Evolutionary conservation across 2,329 filamentous ascomycete species (phyloP).

Genomic region (Aspergillus candidus): DNA sequence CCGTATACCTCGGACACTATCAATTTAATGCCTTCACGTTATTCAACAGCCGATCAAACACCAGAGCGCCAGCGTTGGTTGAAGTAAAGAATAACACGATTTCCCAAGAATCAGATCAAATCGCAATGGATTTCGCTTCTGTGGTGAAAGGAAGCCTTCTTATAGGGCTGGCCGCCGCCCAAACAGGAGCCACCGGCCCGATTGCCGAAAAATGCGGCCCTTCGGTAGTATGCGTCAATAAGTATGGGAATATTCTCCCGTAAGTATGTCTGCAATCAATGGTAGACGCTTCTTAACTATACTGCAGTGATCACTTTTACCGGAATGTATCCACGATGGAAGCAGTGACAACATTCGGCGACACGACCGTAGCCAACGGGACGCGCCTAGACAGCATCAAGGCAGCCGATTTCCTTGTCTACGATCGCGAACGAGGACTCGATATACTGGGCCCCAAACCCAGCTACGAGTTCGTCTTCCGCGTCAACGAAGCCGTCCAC

Average conservation of each 20-base stretch:
- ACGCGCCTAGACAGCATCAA: constrained; percentile 26
- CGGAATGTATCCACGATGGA: constrained; percentile 23
- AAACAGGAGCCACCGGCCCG: constrained; percentile 23
- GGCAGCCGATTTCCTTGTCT: constrained; percentile 35
- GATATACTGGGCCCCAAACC: constrained; percentile 34
- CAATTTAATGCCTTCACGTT: too few relatives aligned
- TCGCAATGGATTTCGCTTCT: constrained; percentile 1
- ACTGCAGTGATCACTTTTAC: constrained; percentile 35
- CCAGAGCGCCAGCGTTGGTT: too few relatives aligned
- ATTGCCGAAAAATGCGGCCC: constrained; percentile 25
- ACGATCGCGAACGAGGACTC: constrained; percentile 31
- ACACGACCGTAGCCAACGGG: constrained; percentile 30
- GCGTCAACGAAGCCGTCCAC: constrained; percentile 34
- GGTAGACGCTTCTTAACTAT: constrained; percentile 9
- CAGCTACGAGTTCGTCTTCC: constrained; percentile 34
- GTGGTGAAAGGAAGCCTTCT: constrained; percentile 2
- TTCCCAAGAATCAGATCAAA: background rate
- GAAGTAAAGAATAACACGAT: too few relatives aligned
- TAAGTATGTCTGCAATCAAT: constrained; percentile 9
- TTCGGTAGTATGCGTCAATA: constrained; percentile 34
- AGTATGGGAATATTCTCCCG: constrained; percentile 27
- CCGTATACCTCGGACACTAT: too few relatives aligned
- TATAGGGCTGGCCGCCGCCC: constrained; percentile 12
- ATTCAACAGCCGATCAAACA: too few relatives aligned
- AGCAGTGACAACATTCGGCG: constrained; percentile 22